Evolutionary conservation across 768 basidiomycete species (phyloP), one percentile per base, ranked within the genome.

Genomic region (Favolaschia claudopus): DNA sequence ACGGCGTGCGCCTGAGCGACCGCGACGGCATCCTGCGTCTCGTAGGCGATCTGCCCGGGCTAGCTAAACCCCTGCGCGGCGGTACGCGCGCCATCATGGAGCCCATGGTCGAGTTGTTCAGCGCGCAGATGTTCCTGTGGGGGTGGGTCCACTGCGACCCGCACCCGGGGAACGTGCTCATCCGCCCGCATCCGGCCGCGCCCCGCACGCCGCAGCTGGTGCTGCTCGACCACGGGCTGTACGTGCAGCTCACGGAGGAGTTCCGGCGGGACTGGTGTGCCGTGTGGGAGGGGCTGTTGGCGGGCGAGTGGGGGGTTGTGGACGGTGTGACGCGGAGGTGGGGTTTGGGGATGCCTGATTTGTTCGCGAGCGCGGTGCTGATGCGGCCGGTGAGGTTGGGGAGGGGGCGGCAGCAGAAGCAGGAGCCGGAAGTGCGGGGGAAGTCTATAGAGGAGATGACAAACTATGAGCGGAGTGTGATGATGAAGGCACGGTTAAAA

Each of bases 151-250:
- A 93, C 72, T 93, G 93, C 68, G 86, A 88, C 55, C 86, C 85
- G 0, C 86, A 91, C 63, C 88, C 89, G 3, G 90, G 91, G 10
- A 93, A 96, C 72, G 83, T 96, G 58, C 85, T 86, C 73, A 85
- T 89, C 66, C 91, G 83, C 8, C 85, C 84, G 1, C 74, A 85
- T 24, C 86, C 87, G 19, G 68, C 68, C 15, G 65, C 76, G 19
- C 82, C 80, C 0, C 66, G 63, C 8, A 66, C 71, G 6, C 81
- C 86, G 2, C 88, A 91, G 66, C 79, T 94, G 60, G 90, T 97
- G 29, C 79, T 97, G 13, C 85, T 98, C 65, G 96, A 98, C 70
- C 96, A 98, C 70, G 96, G 96, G 1, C 77, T 98, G 12, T 97
- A 96, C 69, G 91, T 96, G 34, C 77, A 79, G 8, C 82, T 95